Evolutionary conservation across 805 yeast genomes (phyloP), one percentile per base, ranked within the genome.

Genomic region (Myxozyma kluyveri): DNA sequence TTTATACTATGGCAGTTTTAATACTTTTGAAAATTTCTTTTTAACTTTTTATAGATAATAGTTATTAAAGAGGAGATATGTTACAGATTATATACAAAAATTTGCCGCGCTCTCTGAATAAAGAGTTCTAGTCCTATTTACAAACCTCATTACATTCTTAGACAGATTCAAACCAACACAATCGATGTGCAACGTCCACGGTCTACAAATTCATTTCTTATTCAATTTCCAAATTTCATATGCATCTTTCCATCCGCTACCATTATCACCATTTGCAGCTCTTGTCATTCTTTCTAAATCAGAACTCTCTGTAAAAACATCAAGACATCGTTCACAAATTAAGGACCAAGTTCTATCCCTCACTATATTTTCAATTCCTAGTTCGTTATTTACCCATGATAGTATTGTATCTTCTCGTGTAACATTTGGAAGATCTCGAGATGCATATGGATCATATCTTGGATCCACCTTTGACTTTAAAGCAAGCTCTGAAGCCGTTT

Each of bases 401-500:
- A 59, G 42, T 23, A 63, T 38, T 41, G 46, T 33, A 21, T 54
- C 50, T 40, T 55, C 57, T 12, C 46, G 33, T 18, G 47, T 56
- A 19, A 42, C 24, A 62, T 45, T 49, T 2, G 53, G 48, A n/a
- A 49, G 17, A 23, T 35, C 52, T n/a, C 65, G 66, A 63, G 57
- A 71, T 64, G 60, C 69, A 68, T 23, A 76, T 50, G 41, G 66
- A 37, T 35, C 65, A 59, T 21, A 75, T 54, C 54, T 77, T 73
- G 32, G 67, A 64, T 45, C 67, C 49, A n/a, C 58, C 50, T 4
- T 49, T 40, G 18, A 75, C 49, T 26, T 58, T 65, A 0, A 67
- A 65, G 18, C 70, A 65, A 1, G 80, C 80, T 58, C 50, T 65
- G 0, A 68, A 64, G 19, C 70, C 61, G 1, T 62, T 65, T 1